These are phyloP conservation scores for Mortierella hygrophila DNA, from an alignment of 192 early-diverging fungal species.

Conservation along the genomic window DNA sequence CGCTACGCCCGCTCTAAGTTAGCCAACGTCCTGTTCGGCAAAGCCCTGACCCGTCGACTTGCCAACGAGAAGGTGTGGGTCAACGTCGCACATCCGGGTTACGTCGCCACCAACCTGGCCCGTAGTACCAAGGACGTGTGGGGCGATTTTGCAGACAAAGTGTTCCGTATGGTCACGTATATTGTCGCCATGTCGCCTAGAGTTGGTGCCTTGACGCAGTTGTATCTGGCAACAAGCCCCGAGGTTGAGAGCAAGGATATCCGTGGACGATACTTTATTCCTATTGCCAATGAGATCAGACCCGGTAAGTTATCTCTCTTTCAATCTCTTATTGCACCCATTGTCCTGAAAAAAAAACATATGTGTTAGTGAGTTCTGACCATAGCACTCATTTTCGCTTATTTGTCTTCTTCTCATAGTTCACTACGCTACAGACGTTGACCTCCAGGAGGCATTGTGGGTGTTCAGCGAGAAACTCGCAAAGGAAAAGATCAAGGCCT, in stretches of 20 bases:
- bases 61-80: constrained; percentile 19
- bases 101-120: constrained; percentile 59
- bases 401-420: background rate
- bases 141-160: background rate
- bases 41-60: constrained; percentile 49
- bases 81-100: constrained; percentile 30
- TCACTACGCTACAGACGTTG: constrained; percentile 7
- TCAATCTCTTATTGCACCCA: too few species aligned
- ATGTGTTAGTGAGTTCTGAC: background rate
- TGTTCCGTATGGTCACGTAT: background rate
- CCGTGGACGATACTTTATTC: constrained; percentile 37
- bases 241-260: constrained; percentile 59
- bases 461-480: constrained; percentile 27
- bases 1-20: constrained; percentile 65
- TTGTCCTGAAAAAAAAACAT: too few species aligned
- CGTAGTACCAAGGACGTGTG: constrained; percentile 4
- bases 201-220: constrained; percentile 59
- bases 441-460: constrained; percentile 20
- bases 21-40: constrained; percentile 62
- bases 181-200: constrained; percentile 24
- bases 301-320: background rate
- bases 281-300: constrained; percentile 5
- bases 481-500: background rate
- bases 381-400: background rate
- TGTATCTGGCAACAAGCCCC: constrained; percentile 64